Evolutionary conservation across 129 eudicot species (phyloP).

Genomic region (Smallanthus sonchifolius): DNA sequence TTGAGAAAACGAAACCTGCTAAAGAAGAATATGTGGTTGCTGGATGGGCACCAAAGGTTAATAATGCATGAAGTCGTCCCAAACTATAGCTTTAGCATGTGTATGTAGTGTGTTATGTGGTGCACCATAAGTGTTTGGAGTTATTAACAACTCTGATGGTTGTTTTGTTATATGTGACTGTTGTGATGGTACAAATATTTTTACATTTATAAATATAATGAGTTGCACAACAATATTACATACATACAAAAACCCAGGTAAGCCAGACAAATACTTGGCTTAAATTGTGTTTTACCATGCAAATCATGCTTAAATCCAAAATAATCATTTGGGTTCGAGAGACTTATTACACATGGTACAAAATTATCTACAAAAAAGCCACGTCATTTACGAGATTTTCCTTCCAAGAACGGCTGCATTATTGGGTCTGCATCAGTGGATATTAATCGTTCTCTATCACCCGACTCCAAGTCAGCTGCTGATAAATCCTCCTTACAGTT

Average conservation of each 20-base stretch:
- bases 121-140: background rate
- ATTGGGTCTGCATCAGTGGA: conserved; percentile 31
- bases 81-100: conserved; percentile 6
- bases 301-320: background rate
- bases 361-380: background rate
- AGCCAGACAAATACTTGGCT: background rate
- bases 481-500: conserved; percentile 38
- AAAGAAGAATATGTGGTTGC: conserved; percentile 59
- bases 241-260: background rate
- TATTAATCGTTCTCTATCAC: conserved; percentile 27
- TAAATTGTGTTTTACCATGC: background rate
- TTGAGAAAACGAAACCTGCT: conserved; percentile 57
- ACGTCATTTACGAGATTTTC: conserved; percentile 20
- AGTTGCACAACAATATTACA: background rate
- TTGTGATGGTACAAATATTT: background rate
- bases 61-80: conserved; percentile 40
- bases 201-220: background rate
- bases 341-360: background rate
- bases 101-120: background rate
- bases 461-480: conserved; percentile 52
- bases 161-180: background rate
- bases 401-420: conserved; percentile 54
- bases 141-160: background rate
- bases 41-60: conserved; percentile 65
- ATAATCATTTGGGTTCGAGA: background rate